phyloP scores from a whole-genome alignment of 768 basidiomycete species.

The Trametes coccinea region DNA sequence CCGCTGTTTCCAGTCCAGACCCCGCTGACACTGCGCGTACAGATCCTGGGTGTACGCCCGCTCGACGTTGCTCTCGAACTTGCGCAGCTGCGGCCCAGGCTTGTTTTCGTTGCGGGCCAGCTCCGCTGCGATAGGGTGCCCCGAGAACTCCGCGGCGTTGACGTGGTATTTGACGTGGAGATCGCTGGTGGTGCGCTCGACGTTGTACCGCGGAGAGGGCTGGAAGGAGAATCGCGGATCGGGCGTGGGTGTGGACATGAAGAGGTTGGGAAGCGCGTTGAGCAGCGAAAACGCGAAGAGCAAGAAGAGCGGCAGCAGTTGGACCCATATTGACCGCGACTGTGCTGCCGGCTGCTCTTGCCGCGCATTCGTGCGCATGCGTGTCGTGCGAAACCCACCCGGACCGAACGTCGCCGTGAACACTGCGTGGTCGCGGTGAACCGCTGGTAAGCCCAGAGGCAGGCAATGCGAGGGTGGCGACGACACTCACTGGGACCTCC shows the following conservation, averaged over 20 bases:
- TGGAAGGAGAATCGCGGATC: conserved; percentile 82
- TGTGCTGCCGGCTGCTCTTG: conserved; percentile 41
- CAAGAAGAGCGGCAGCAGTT: conserved; percentile 82
- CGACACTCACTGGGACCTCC: conserved; percentile 22
- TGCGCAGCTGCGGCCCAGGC: conserved; percentile 41
- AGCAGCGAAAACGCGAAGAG: conserved; percentile 84
- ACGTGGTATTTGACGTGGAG: conserved; percentile 84
- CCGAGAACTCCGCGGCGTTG: conserved; percentile 70
- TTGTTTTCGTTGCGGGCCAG: conserved; percentile 45
- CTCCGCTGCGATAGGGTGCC: conserved; percentile 80
- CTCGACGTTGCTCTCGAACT: conserved; percentile 82
- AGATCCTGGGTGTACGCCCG: conserved; percentile 69
- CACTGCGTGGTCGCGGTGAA: conserved; percentile 38
- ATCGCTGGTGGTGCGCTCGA: conserved; percentile 68
- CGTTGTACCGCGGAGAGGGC: conserved; percentile 57
- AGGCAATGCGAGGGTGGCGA: not conserved
- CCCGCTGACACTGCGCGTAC: conserved; percentile 70
- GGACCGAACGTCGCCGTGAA: conserved; percentile 81
- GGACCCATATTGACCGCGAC: conserved; percentile 64
- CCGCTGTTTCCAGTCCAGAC: conserved; percentile 65
- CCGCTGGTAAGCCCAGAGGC: not conserved
- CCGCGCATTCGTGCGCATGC: conserved; percentile 47
- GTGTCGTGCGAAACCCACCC: conserved; percentile 77
- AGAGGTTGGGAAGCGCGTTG: conserved; percentile 75
- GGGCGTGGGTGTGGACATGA: conserved; percentile 63